Conservation (phyloP, 2,329 filamentous ascomycete genomes). For the Fusarium anguioides region DNA sequence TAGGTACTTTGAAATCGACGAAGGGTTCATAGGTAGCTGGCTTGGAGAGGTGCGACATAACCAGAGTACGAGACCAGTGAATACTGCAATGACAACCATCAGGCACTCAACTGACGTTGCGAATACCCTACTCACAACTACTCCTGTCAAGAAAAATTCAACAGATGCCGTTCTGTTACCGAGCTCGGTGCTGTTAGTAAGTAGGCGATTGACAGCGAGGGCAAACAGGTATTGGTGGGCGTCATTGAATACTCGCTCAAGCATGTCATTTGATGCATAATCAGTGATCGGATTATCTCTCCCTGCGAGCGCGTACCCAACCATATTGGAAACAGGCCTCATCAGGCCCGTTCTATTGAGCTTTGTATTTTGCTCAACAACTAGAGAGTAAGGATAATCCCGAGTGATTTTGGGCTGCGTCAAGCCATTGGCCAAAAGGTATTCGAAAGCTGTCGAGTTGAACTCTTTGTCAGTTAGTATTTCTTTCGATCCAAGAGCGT, state of each 20-base stretch:
- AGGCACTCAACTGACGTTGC: slow-evolving; percentile 47
- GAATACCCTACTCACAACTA: slow-evolving; percentile 50
- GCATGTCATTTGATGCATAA: slow-evolving; percentile 3
- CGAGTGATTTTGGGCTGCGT: background rate
- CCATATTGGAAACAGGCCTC: slow-evolving; percentile 48
- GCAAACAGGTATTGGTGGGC: slow-evolving; percentile 51
- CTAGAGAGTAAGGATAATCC: slow-evolving; percentile 41
- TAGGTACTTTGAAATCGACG: slow-evolving; percentile 37
- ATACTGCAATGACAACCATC: slow-evolving; percentile 35
- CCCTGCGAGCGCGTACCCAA: slow-evolving; percentile 48
- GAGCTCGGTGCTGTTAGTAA: slow-evolving; percentile 26
- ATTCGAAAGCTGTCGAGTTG: slow-evolving; percentile 51
- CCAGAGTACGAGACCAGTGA: slow-evolving; percentile 21
- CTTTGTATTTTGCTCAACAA: slow-evolving; percentile 44
- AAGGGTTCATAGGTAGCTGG: slow-evolving; percentile 43
- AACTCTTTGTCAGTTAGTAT: slow-evolving; percentile 44
- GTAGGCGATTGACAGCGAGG: slow-evolving; percentile 25
- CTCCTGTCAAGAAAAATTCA: slow-evolving; percentile 39
- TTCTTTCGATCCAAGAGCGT: slow-evolving; percentile 5
- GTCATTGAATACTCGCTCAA: slow-evolving; percentile 32
- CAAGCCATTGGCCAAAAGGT: slow-evolving; percentile 47
- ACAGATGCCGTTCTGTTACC: slow-evolving; percentile 9
- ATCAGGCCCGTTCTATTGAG: slow-evolving; percentile 20
- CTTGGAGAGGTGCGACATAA: slow-evolving; percentile 3
- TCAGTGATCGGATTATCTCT: background rate